Percentiles rank a stretch among this genome's conserved stretches.
Conservation (phyloP, 768 basidiomycete species). For the Tubosaeta sp. region DNA sequence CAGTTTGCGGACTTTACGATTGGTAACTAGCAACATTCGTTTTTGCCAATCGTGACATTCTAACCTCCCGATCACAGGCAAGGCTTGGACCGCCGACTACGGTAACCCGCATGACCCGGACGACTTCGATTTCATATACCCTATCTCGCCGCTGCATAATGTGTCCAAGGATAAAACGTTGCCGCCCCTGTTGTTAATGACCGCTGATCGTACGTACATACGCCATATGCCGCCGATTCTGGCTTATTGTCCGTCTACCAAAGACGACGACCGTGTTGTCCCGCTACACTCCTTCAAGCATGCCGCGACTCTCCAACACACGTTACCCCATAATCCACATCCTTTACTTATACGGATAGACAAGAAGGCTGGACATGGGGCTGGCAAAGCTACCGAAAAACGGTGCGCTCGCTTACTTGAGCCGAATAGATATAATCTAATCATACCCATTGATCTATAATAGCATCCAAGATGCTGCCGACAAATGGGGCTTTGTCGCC, state of each 20-base stretch:
- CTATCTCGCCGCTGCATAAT: conserved; percentile 78
- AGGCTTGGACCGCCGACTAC: conserved; percentile 77
- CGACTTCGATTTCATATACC: conserved; percentile 82
- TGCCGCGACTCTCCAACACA: conserved; percentile 72
- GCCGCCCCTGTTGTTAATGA: conserved; percentile 71
- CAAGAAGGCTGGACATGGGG: conserved; percentile 76
- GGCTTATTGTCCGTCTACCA: conserved; percentile 3
- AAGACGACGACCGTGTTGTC: conserved; percentile 85
- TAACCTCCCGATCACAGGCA: conserved; percentile 37
- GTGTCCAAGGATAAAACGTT: conserved; percentile 55
- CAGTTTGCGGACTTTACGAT: conserved; percentile 77
- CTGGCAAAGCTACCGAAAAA: conserved; percentile 72
- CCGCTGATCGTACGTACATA: conserved; percentile 69
- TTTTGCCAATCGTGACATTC: conserved; percentile 3
- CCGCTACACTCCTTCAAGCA: conserved; percentile 84
- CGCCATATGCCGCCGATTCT: not conserved
- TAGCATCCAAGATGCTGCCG: conserved; percentile 73
- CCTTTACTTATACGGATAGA: conserved; percentile 76
- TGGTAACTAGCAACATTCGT: conserved; percentile 35
- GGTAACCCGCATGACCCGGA: conserved; percentile 69
- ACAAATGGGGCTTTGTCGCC: conserved; percentile 74
- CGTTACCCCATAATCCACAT: conserved; percentile 57
- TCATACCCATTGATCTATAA: conserved; percentile 4
- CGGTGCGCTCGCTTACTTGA: conserved; percentile 35
- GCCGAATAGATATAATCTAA: conserved; percentile 11